Percentiles rank a stretch among this genome's conserved stretches.
phyloP scores from a whole-genome alignment of 2,329 filamentous ascomycete genomes.

The Trichoderma gracile region DNA sequence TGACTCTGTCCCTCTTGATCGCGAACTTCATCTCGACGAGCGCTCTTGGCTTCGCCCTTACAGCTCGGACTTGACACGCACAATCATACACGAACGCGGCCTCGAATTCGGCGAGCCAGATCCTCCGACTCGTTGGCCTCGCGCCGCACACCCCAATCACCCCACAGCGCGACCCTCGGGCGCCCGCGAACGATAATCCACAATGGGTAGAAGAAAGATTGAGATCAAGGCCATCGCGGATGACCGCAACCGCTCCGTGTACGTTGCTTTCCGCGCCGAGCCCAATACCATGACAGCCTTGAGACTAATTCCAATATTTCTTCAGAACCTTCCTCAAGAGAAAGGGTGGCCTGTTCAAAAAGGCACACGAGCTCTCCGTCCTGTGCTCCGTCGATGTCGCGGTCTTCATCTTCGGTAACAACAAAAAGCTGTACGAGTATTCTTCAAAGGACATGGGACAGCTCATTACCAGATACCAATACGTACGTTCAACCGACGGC shows the following conservation, averaged over 20 bases:
- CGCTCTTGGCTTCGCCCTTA: background rate
- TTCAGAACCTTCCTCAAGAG: constrained; percentile 93
- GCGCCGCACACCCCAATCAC: constrained; percentile 27
- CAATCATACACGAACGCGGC: background rate
- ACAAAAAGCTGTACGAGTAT: constrained; percentile 99
- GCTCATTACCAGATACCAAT: constrained; percentile 84
- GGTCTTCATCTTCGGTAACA: constrained; percentile 97
- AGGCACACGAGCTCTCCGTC: constrained; percentile 96
- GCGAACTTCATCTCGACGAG: background rate
- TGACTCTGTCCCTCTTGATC: background rate
- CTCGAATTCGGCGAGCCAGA: background rate
- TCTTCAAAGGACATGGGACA: constrained; percentile 93
- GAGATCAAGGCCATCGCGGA: constrained; percentile 99
- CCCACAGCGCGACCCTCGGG: constrained; percentile 25
- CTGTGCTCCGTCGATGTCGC: constrained; percentile 98
- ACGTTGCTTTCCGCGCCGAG: constrained; percentile 47
- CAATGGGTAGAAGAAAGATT: constrained; percentile 97
- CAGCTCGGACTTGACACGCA: background rate
- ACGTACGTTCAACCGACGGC: constrained; percentile 60
- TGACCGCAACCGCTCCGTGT: constrained; percentile 97
- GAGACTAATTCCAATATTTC: constrained; percentile 30
- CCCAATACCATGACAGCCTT: constrained; percentile 12
- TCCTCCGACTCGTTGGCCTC: background rate
- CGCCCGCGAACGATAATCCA: constrained; percentile 28
- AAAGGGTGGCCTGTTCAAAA: constrained; percentile 98